Evolutionary conservation across 192 early-diverging fungal genomes (phyloP), one percentile per base, ranked within the genome.

Genomic region (Chytriomyces sp.): DNA sequence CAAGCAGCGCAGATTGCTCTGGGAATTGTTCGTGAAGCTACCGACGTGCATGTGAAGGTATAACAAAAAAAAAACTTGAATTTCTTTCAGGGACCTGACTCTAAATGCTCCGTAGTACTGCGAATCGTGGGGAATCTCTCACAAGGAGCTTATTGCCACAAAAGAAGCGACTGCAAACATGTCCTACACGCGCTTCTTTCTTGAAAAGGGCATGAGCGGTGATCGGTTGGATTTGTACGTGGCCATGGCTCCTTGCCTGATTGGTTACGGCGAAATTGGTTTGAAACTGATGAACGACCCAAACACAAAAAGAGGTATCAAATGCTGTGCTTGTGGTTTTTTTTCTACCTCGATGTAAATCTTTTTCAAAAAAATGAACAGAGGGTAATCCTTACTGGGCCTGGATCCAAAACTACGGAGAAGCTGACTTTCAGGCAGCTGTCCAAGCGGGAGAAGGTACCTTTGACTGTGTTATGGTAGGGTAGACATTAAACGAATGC

Each of bases 231-330:
- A 96, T 69, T 83, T 96, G 61, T 87, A 89, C 46, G 86, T 89
- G 13, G 94, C 94, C n/a, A 88, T 96, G 74, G 92, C 92, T 3
- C 92, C 94, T 6, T 96, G 94, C 72, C 76, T 94, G 35, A 77
- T 96, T 23, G 94, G 94, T 18, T 96, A 96, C 76, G 93, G 93
- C 48, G 90, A 92, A 62, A 93, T 94, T 61, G 93, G 92, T 5
- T 13, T 78, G 7, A 81, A 85, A 11, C 80, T 94, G 11, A 86
- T 84, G 45, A 89, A 87, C 61, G 89, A 93, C 69, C 90, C 91
- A 50, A 73, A 75, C 35, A 94, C 93, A 0, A 89, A 91, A 65
- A 77, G 73, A 64, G 90, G 83, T 73, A 24, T 26, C 20, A 74
- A 74, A n/a, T 35, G 9, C n/a, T n/a, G 24, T 35, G n/a, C 45